phyloP scores from a whole-genome alignment of 495 filamentous ascomycete genomes.

The Emericellopsis terricola region DNA sequence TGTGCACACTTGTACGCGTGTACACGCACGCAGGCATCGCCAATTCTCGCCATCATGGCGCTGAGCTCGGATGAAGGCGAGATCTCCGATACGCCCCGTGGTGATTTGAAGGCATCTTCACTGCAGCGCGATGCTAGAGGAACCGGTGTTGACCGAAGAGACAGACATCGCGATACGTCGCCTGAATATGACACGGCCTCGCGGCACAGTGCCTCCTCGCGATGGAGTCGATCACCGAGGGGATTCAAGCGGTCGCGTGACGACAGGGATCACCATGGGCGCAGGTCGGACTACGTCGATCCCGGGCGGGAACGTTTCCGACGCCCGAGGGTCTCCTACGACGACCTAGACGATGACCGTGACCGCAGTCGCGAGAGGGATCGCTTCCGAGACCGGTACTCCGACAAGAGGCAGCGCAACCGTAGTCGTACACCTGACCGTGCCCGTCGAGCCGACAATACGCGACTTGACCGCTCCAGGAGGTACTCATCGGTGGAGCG shows the following conservation, averaged over 20 bases:
- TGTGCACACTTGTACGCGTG: too few species aligned
- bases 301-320: neutral
- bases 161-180: constrained; percentile 47
- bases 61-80: constrained; percentile 62
- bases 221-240: constrained; percentile 28
- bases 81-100: constrained; percentile 56
- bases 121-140: constrained; percentile 26
- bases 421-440: constrained; percentile 48
- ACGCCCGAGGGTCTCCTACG: constrained; percentile 32
- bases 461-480: constrained; percentile 17
- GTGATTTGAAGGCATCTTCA: constrained; percentile 39
- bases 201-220: constrained; percentile 41
- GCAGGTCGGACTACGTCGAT: constrained; percentile 39
- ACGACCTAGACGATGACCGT: constrained; percentile 45
- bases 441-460: constrained; percentile 21
- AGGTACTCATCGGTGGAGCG: constrained; percentile 8
- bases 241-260: constrained; percentile 54
- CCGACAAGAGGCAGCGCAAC: constrained; percentile 46
- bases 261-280: constrained; percentile 41
- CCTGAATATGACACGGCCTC: constrained; percentile 57
- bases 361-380: constrained; percentile 2
- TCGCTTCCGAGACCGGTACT: constrained; percentile 14
- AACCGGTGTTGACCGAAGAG: constrained; percentile 47
- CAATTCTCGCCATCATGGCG: constrained; percentile 11
- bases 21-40: too few species aligned